phyloP scores from a whole-genome alignment of 768 basidiomycete genomes.

The Phylloporus sp. region DNA sequence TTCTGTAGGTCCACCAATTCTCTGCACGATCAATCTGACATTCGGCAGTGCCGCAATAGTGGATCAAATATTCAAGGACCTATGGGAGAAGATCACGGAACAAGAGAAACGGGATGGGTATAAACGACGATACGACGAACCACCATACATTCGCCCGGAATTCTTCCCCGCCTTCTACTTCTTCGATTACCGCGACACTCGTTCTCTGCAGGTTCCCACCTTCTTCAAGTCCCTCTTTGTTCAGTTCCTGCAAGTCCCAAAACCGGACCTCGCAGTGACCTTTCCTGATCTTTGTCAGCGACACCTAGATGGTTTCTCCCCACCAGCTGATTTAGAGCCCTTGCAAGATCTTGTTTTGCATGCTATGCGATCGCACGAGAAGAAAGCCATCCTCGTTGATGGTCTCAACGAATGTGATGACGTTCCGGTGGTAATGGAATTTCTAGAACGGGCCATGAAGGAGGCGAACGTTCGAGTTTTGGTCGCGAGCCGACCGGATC shows the following conservation, averaged over 20 bases:
- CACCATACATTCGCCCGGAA: conserved; percentile 17
- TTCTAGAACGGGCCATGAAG: conserved; percentile 21
- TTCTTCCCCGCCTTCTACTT: conserved; percentile 26
- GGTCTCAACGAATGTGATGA: conserved; percentile 27
- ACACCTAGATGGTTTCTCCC: conserved; percentile 14
- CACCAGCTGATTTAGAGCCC: conserved; percentile 11
- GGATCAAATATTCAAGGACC: conserved; percentile 20
- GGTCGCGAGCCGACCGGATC: conserved; percentile 22
- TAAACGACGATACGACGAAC: conserved; percentile 15
- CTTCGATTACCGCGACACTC: conserved; percentile 27
- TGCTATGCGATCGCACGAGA: conserved; percentile 22
- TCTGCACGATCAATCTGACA: conserved; percentile 1
- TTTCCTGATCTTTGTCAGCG: conserved; percentile 21
- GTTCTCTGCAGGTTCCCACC: conserved; percentile 11
- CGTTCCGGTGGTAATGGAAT: conserved; percentile 13
- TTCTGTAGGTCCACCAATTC: conserved; percentile 13
- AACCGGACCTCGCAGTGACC: conserved; percentile 14
- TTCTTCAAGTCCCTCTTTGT: conserved; percentile 24
- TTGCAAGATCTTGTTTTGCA: conserved; percentile 17
- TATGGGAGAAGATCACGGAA: conserved; percentile 20
- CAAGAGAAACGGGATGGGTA: conserved; percentile 16
- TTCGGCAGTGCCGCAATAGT: conserved; percentile 20
- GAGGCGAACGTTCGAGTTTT: conserved; percentile 23
- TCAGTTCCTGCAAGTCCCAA: conserved; percentile 24
- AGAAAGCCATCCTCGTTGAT: conserved; percentile 21